phyloP scores from a whole-genome alignment of 805 yeast species.

The Jamesozyma spencerorum region DNA sequence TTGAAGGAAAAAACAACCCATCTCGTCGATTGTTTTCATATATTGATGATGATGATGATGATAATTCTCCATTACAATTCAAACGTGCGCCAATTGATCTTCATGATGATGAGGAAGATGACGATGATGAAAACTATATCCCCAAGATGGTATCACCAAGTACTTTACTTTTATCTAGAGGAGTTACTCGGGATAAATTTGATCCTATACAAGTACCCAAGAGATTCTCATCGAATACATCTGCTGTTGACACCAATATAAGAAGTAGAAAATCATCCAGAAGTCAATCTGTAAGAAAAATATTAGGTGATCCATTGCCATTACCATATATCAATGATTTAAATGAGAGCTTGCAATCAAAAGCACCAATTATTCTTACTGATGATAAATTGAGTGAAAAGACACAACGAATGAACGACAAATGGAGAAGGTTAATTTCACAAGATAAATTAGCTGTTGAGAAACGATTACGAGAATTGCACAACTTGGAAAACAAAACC shows the following conservation, averaged over 20 bases:
- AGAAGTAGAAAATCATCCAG: neutral
- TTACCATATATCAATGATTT: constrained; percentile 26
- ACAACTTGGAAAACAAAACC: neutral
- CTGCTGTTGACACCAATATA: neutral
- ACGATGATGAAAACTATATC: neutral
- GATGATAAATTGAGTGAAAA: constrained; percentile 4
- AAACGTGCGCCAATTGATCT: neutral
- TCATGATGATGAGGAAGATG: neutral
- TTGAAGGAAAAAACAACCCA: neutral
- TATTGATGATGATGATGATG: too few species aligned
- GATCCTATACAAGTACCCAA: neutral
- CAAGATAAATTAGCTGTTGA: constrained; percentile 12
- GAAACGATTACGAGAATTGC: constrained; percentile 12
- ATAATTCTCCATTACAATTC: neutral
- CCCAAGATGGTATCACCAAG: constrained; percentile 2
- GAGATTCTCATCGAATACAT: neutral
- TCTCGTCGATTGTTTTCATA: too few species aligned
- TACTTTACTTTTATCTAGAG: neutral
- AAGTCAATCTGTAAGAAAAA: constrained; percentile 7
- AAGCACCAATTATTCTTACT: neutral
- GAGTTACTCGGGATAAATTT: neutral
- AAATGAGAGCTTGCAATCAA: neutral
- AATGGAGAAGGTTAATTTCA: constrained; percentile 12
- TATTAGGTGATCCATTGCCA: constrained; percentile 34
- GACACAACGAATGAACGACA: constrained; percentile 10